Base-by-base conservation (phyloP, 352 stramenopile species). In the Globisporangium radiosum region DNA sequence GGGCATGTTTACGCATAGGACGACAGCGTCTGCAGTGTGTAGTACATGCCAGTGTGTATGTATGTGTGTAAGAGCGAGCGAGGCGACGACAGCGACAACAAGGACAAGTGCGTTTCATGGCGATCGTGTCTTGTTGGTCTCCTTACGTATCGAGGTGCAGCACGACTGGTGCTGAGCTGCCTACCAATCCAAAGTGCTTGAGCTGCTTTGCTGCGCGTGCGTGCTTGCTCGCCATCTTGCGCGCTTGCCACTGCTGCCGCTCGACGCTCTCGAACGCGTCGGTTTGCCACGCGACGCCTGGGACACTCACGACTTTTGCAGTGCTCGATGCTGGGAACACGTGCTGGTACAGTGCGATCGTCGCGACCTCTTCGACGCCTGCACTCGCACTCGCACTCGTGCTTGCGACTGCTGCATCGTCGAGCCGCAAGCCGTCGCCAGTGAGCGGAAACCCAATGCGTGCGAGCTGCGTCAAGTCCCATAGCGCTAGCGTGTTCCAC, bases 401-500 rank as follows among this genome's bases (percentile, higher is more conserved):
- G 3, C 25, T 33, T 33, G 25, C 25, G 25, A 33, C 25, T 33
- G 25, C 25, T 33, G 72, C 71, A 3, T 39, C 62, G 14, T 76
- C 74, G 11, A 77, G 60, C 50, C 85, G 69, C 7, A 97, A 66
- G 6, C 90, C 91, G 37, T 98, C 92, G 2, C 81, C 90, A 44
- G 97, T 76, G 8, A 97, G 67, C 5, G 86, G 75, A 68, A 98
- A 98, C 19, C 94, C 93, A 13, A 96, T 83, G 25, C 97, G 82
- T 13, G 86, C 82, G 44, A 99, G 75, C 62, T 93, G 91, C 33
- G 62, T 17, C 11, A 98, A 57, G 61, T 97, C 88, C 96, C 96
- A 99, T 3, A 98, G 65, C 36, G 94, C 94, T 1, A 98, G 76
- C 37, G 96, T 99, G 73, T 99, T 98, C 96, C 96, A 99, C 8